Evolutionary conservation across 2,329 filamentous ascomycete genomes (phyloP).

Genomic region (Exophiala dermatitidis): DNA sequence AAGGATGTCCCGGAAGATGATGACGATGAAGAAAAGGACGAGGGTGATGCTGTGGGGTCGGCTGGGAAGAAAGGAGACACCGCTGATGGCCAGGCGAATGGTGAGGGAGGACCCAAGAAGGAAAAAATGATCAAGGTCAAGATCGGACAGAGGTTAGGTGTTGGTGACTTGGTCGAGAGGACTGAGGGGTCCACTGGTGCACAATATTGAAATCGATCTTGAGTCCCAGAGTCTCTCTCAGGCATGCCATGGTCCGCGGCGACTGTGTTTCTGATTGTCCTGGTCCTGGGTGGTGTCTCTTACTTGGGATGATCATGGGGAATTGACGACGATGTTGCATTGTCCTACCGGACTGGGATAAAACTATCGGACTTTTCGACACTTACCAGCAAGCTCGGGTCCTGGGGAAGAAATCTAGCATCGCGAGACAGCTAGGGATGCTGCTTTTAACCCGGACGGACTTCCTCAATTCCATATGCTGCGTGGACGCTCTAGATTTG

Average conservation of each 20-base stretch:
- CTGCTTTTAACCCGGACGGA: too few relatives aligned
- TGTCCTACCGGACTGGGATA: too few relatives aligned
- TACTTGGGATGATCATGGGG: too few relatives aligned
- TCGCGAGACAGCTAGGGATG: too few relatives aligned
- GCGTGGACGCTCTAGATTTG: too few relatives aligned
- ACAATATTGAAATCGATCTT: conserved; percentile 10
- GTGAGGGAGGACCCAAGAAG: conserved; percentile 46
- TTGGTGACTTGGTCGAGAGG: conserved; percentile 53
- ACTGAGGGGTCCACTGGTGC: conserved; percentile 33
- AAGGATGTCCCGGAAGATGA: conserved; percentile 41
- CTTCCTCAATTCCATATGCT: too few relatives aligned
- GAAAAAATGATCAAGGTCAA: conserved; percentile 74
- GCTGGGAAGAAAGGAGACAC: conserved; percentile 39
- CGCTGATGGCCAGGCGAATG: conserved; percentile 50
- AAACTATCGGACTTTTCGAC: too few relatives aligned
- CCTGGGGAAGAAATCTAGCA: too few relatives aligned
- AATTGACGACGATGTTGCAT: too few relatives aligned
- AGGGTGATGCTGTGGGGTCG: conserved; percentile 65
- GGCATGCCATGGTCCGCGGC: not conserved
- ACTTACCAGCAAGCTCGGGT: too few relatives aligned
- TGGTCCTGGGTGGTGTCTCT: too few relatives aligned
- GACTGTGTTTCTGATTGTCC: not conserved
- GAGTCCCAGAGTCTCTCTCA: not conserved
- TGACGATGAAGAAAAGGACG: conserved; percentile 47
- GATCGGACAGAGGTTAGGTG: conserved; percentile 71